Percentiles rank a stretch among this genome's conserved stretches.
These are phyloP conservation scores for Uronychia binucleata DNA, from an alignment of 73 alveolate species.

Conservation along the genomic window DNA sequence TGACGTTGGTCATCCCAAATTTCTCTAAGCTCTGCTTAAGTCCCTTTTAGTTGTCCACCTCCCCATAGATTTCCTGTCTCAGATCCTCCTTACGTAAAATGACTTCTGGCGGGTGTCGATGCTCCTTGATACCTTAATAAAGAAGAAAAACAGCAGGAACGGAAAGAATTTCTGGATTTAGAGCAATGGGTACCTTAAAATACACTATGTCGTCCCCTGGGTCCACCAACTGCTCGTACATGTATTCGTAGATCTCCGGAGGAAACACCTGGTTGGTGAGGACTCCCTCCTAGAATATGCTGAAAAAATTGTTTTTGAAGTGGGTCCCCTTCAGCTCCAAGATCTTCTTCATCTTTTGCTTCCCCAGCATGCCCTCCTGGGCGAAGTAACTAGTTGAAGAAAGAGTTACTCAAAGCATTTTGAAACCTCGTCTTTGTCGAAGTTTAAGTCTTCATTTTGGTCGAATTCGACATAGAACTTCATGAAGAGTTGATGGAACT, in stretches of 20 bases:
- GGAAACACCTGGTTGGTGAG: slow-evolving; percentile 19
- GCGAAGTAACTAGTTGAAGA: neutral
- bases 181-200: slow-evolving; percentile 14
- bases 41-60: slow-evolving; percentile 8
- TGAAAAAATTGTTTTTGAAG: neutral
- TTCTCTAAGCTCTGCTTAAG: slow-evolving; percentile 10
- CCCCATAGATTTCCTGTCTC: slow-evolving; percentile 25
- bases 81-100: slow-evolving; percentile 13
- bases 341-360: slow-evolving; percentile 16
- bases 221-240: slow-evolving; percentile 24
- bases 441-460: slow-evolving; percentile 32
- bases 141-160: slow-evolving; percentile 22
- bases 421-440: slow-evolving; percentile 26
- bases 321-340: slow-evolving; percentile 4
- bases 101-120: slow-evolving; percentile 27
- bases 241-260: slow-evolving; percentile 32
- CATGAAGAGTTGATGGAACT: slow-evolving; percentile 28
- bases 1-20: slow-evolving; percentile 27
- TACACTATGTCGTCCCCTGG: slow-evolving; percentile 38
- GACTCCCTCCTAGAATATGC: slow-evolving; percentile 23
- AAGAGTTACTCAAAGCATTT: slow-evolving; percentile 18
- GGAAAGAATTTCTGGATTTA: slow-evolving; percentile 20
- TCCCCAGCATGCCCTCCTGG: slow-evolving; percentile 34
- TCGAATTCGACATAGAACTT: slow-evolving; percentile 34
- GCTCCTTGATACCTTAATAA: slow-evolving; percentile 8